Conservation (phyloP, 192 early-diverging fungal genomes). For the Kickxella alabastrina region DNA sequence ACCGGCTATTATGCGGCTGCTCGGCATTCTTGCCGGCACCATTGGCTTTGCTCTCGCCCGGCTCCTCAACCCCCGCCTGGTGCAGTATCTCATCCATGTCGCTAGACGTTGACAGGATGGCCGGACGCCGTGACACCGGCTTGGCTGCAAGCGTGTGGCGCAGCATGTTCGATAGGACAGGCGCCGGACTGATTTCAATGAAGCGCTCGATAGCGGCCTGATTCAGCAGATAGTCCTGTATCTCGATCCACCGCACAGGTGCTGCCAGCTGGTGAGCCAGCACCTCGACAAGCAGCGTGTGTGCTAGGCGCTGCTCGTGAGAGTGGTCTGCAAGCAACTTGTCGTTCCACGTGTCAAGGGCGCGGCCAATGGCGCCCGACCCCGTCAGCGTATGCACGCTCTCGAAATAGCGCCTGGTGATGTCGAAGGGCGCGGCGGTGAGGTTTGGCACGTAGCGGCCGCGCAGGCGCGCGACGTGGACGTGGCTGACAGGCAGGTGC, state of each 20-base stretch:
- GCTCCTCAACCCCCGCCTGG: slow-evolving; percentile 26
- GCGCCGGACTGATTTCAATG: slow-evolving; percentile 85
- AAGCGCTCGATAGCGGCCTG: slow-evolving; percentile 72
- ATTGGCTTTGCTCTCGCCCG: too few species aligned
- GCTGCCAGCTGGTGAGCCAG: slow-evolving; percentile 91
- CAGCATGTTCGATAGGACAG: slow-evolving; percentile 88
- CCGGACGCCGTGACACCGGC: slow-evolving; percentile 66
- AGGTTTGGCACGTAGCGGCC: slow-evolving; percentile 93
- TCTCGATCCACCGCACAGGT: slow-evolving; percentile 96
- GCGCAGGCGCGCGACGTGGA: slow-evolving; percentile 67
- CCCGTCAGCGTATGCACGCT: slow-evolving; percentile 67
- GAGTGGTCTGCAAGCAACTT: slow-evolving; percentile 58
- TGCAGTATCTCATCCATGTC: slow-evolving; percentile 61
- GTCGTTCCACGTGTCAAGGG: slow-evolving; percentile 67
- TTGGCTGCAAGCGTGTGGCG: slow-evolving; percentile 67
- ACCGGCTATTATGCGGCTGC: too few species aligned
- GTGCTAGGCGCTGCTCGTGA: slow-evolving; percentile 73
- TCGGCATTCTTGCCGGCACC: too few species aligned
- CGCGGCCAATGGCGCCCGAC: slow-evolving; percentile 60
- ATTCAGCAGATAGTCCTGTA: slow-evolving; percentile 82
- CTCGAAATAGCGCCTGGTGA: slow-evolving; percentile 69
- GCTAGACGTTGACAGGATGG: slow-evolving; percentile 69
- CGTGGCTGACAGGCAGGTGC: slow-evolving; percentile 15
- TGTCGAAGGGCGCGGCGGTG: slow-evolving; percentile 84
- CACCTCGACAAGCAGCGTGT: slow-evolving; percentile 82